Evolutionary conservation across 2,329 filamentous ascomycete species (phyloP).

Genomic region (Penicillium sp.): DNA sequence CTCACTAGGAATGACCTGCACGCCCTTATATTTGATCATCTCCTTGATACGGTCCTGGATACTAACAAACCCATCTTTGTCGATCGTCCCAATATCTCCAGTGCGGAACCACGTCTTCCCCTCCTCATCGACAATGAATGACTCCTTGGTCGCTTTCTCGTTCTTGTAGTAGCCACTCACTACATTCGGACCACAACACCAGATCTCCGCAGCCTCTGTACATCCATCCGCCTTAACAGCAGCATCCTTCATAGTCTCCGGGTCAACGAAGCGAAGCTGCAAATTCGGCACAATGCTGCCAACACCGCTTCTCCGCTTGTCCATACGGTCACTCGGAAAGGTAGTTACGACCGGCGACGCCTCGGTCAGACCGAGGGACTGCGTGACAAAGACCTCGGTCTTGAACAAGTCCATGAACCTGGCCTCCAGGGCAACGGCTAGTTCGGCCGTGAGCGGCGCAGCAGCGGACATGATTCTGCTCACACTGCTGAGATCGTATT

Average conservation of each 20-base stretch:
- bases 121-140: conserved; percentile 17
- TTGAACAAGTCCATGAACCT: conserved; percentile 13
- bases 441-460: conserved; percentile 19
- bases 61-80: conserved; percentile 17
- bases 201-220: conserved; percentile 19
- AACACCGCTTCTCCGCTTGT: conserved; percentile 16
- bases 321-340: conserved; percentile 20
- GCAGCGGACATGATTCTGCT: conserved; percentile 20
- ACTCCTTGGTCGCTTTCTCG: conserved; percentile 13
- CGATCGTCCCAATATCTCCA: conserved; percentile 21
- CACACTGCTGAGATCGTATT: conserved; percentile 20
- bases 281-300: conserved; percentile 21
- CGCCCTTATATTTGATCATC: conserved; percentile 26
- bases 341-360: conserved; percentile 20
- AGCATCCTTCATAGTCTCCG: conserved; percentile 19
- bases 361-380: conserved; percentile 22
- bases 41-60: conserved; percentile 26
- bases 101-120: conserved; percentile 23
- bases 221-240: conserved; percentile 12
- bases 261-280: conserved; percentile 23
- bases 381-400: conserved; percentile 19
- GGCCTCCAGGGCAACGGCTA: conserved; percentile 15
- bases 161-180: conserved; percentile 21
- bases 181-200: conserved; percentile 23
- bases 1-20: conserved; percentile 24